Evolutionary conservation across 495 filamentous ascomycete genomes (phyloP), one percentile per base, ranked within the genome.

Genomic region (Lichina pygmaea): DNA sequence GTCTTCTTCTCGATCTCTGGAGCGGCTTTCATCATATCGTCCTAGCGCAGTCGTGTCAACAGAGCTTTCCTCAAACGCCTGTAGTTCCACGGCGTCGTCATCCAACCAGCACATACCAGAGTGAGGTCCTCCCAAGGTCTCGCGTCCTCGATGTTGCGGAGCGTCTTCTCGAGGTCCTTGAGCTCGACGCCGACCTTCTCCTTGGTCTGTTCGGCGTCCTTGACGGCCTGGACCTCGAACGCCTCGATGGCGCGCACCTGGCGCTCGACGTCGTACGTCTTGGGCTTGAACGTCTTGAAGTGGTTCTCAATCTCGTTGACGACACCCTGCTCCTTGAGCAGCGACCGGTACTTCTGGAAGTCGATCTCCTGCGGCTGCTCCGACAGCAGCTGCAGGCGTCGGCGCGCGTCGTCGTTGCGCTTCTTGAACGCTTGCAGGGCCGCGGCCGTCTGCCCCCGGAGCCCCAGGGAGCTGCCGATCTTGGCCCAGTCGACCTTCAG

Each of bases 401-500:
- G 86, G 66, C 89, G 86, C 58, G 81, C 86, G 57, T 95, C 86
- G 53, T 99, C 91, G 70, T 95, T 94, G 65, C 91, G 89, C 75
- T 92, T 86, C 71, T 99, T 99, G 78, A 99, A 99, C 53, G 81
- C 66, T 59, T 82, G 75, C 44, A 99, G 81, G 45, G 86, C 77
- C 51, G 77, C 63, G 48, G 78, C 83, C 52, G 91, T 99, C 64
- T 81, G 79, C 58, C 91, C 91, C 65, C 80, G 82, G 62, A 99
- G 81, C 56, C 89, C 86, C 56, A 99, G 84, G 55, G 82, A 86
- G 61, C 68, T 73, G 61, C 75, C 75, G 58, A 95, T 72, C 66
- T 82, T 83, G 64, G 68, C 70, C 91, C 91, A 99, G 75, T 99
- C 89, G 72, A 99, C 75, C 74, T 93, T 99, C 65, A 86, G 74